Conservation (phyloP, 192 early-diverging fungal species). For the Coemansia sp. region DNA sequence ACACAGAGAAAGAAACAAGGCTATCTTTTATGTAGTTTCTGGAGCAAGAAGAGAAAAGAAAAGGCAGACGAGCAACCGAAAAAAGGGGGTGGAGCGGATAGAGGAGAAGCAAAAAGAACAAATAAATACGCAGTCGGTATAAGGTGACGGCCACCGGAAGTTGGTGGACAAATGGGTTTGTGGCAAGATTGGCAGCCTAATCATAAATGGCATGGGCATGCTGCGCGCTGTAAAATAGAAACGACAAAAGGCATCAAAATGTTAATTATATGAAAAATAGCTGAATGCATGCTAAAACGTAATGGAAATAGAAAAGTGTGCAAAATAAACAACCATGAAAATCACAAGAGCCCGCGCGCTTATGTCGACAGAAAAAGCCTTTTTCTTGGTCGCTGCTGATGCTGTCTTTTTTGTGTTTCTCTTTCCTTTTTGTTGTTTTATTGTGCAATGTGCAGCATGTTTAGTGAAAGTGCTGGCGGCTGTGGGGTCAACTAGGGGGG, state of each 20-base stretch:
- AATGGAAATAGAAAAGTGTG: slow-evolving; percentile 19
- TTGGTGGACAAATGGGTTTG: slow-evolving; percentile 11
- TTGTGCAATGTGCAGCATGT: slow-evolving; percentile 3
- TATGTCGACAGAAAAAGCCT: slow-evolving; percentile 7
- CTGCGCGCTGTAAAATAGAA: slow-evolving; percentile 32
- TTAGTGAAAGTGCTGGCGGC: background rate
- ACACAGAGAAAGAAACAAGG: background rate
- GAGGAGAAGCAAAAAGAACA: slow-evolving; percentile 8
- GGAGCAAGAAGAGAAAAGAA: slow-evolving; percentile 2
- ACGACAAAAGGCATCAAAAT: slow-evolving; percentile 33
- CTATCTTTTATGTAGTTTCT: slow-evolving; percentile 8
- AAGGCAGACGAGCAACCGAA: background rate
- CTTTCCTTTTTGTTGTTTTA: background rate
- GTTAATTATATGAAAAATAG: slow-evolving; percentile 49
- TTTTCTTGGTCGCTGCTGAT: background rate
- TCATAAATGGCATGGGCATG: slow-evolving; percentile 4
- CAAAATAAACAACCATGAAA: slow-evolving; percentile 42
- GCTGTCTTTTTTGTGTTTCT: background rate
- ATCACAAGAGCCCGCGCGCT: slow-evolving; percentile 39
- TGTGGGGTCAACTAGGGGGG: background rate
- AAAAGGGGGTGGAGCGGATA: background rate
- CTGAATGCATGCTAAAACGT: slow-evolving; percentile 34
- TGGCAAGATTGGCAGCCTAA: slow-evolving; percentile 10
- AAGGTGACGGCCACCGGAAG: background rate
- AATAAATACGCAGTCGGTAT: background rate